Percentiles rank a stretch among this genome's conserved stretches.
Conservation (phyloP, 805 yeast genomes). For the Yarrowia divulgata region DNA sequence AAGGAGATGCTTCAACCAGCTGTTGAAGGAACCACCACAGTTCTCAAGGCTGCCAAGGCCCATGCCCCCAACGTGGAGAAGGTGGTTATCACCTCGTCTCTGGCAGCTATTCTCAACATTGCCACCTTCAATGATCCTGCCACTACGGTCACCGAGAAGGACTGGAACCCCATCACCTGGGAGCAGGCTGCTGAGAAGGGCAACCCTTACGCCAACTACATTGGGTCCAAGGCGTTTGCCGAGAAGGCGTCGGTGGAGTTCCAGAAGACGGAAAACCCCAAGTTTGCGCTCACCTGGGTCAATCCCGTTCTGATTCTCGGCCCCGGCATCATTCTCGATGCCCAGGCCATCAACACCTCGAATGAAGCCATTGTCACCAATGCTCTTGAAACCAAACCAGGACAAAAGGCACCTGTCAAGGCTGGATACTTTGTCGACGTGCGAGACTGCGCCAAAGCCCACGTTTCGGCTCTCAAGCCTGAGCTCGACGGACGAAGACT, state of each 20-base stretch:
- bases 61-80: slow-evolving; percentile 49
- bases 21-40: slow-evolving; percentile 56
- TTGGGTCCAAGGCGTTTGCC: slow-evolving; percentile 61
- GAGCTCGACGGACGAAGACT: slow-evolving; percentile 44
- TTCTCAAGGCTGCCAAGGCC: slow-evolving; percentile 52
- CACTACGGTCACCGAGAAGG: slow-evolving; percentile 48
- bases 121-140: slow-evolving; percentile 43
- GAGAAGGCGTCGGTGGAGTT: slow-evolving; percentile 68
- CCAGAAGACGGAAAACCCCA: slow-evolving; percentile 45
- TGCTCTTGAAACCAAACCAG: background rate
- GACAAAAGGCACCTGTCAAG: slow-evolving; percentile 1
- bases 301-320: slow-evolving; percentile 50
- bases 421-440: slow-evolving; percentile 56
- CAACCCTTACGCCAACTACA: slow-evolving; percentile 40
- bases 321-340: slow-evolving; percentile 47
- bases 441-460: slow-evolving; percentile 68
- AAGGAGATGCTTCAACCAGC: slow-evolving; percentile 57
- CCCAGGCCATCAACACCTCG: slow-evolving; percentile 50
- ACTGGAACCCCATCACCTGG: slow-evolving; percentile 52
- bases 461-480: slow-evolving; percentile 56
- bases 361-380: slow-evolving; percentile 39
- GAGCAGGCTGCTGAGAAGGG: slow-evolving; percentile 43
- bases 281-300: slow-evolving; percentile 47
- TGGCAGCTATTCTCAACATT: slow-evolving; percentile 56
- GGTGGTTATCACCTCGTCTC: slow-evolving; percentile 59